Percentiles rank a stretch among this genome's conserved stretches.
phyloP scores from a whole-genome alignment of 2,329 filamentous ascomycete genomes.

The Xylogone sp. region DNA sequence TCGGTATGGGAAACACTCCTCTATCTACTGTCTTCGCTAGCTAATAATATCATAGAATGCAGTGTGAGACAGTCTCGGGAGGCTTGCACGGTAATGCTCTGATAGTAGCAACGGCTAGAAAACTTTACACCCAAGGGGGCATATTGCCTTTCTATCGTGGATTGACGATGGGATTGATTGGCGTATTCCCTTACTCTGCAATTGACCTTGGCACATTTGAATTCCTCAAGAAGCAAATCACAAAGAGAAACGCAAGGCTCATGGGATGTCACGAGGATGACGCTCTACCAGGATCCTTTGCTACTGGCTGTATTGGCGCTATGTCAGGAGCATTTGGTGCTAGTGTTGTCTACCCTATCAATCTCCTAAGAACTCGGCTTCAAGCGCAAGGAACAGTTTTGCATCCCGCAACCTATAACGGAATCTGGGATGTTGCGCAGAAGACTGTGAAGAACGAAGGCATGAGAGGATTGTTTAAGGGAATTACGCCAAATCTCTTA shows the following conservation, averaged over 20 bases:
- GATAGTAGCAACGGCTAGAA: conserved; percentile 76
- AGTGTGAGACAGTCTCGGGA: conserved; percentile 88
- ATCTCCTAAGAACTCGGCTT: conserved; percentile 84
- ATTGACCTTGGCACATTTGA: conserved; percentile 97
- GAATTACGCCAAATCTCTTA: conserved; percentile 87
- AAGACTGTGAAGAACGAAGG: conserved; percentile 85
- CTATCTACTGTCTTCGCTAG: background rate
- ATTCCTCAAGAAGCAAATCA: conserved; percentile 75
- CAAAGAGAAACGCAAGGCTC: conserved; percentile 64
- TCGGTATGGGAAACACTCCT: conserved; percentile 35
- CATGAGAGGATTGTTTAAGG: conserved; percentile 84
- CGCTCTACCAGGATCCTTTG: conserved; percentile 73
- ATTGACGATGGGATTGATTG: conserved; percentile 86
- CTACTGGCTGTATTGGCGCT: conserved; percentile 84
- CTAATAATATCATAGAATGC: conserved; percentile 50
- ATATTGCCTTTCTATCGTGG: conserved; percentile 81
- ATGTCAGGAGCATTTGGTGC: conserved; percentile 89
- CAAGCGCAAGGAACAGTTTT: conserved; percentile 94
- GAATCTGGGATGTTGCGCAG: conserved; percentile 82
- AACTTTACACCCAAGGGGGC: conserved; percentile 79
- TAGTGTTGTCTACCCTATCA: conserved; percentile 91
- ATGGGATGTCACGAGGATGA: conserved; percentile 78
- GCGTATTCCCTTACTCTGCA: conserved; percentile 97
- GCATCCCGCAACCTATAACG: conserved; percentile 85
- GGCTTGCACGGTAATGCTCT: conserved; percentile 80